Evolutionary conservation across 2,329 filamentous ascomycete genomes (phyloP).

Genomic region (Metarhizium guizhouense): DNA sequence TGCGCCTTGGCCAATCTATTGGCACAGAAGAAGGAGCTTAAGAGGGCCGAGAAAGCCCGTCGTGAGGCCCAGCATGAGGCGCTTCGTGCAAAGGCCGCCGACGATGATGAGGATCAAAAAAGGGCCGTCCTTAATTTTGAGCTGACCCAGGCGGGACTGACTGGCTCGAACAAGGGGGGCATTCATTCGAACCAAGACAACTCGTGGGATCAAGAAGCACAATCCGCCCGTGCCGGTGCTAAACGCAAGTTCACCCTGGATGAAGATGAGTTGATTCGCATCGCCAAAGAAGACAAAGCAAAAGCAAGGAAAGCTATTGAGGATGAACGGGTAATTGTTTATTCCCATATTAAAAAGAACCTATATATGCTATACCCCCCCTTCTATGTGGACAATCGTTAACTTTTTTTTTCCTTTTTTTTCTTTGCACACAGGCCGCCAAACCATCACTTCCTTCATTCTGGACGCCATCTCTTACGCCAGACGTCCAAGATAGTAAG

Average conservation of each 20-base stretch:
- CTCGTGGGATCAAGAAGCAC: neutral
- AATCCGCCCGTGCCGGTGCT: constrained; percentile 13
- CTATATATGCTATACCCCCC: neutral
- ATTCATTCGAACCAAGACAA: constrained; percentile 8
- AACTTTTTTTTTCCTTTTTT: constrained; percentile 1
- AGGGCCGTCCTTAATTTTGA: constrained; percentile 77
- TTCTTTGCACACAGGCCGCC: constrained; percentile 35
- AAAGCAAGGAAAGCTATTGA: constrained; percentile 64
- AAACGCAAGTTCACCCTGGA: constrained; percentile 73
- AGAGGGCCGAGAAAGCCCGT: constrained; percentile 60
- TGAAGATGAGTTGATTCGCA: constrained; percentile 63
- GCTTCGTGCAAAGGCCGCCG: constrained; percentile 47
- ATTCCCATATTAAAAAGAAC: neutral
- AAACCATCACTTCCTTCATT: constrained; percentile 74
- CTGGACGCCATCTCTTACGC: constrained; percentile 83
- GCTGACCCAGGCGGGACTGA: constrained; percentile 65
- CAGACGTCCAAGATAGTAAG: constrained; percentile 36
- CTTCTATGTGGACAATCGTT: neutral
- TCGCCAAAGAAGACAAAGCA: constrained; percentile 59
- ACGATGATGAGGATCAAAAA: constrained; percentile 60
- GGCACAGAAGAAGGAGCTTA: constrained; percentile 84
- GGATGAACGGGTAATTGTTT: constrained; percentile 52
- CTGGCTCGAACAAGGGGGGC: constrained; percentile 31
- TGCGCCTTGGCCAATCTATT: constrained; percentile 89
- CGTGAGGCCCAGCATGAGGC: constrained; percentile 54